phyloP scores from a whole-genome alignment of 148 eudicot species.

The Gaultheria prostrata region DNA sequence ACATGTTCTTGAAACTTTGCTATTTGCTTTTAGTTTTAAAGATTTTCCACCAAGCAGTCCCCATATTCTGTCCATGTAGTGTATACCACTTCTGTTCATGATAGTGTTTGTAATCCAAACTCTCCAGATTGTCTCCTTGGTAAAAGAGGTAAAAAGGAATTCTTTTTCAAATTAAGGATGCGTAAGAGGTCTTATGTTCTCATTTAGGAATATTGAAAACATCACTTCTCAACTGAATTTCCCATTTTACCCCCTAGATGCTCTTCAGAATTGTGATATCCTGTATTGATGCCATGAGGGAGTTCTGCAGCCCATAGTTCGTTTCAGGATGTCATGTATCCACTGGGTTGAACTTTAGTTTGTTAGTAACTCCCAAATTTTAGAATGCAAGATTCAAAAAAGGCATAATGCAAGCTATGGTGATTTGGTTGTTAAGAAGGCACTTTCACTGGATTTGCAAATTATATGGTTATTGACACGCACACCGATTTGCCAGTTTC shows the following conservation, averaged over 20 bases:
- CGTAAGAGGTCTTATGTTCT: background rate
- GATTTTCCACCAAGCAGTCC: background rate
- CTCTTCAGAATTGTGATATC: background rate
- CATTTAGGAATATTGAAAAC: background rate
- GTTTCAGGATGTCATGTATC: background rate
- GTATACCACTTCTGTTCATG: background rate
- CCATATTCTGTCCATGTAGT: background rate
- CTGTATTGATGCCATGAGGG: background rate
- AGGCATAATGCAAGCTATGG: background rate
- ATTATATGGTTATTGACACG: background rate
- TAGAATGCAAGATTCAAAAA: background rate
- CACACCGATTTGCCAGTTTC: background rate
- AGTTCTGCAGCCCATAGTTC: background rate
- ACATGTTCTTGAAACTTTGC: background rate
- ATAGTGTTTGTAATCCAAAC: background rate
- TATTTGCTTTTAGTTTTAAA: conserved; percentile 1
- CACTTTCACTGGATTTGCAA: background rate
- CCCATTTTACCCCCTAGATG: background rate
- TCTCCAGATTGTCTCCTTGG: background rate
- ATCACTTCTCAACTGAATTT: background rate
- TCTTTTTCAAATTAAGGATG: background rate
- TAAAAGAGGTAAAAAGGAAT: background rate
- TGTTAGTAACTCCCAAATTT: background rate
- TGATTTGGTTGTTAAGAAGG: background rate
- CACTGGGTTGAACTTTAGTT: background rate